Evolutionary conservation across 345 rosid species (phyloP), one percentile per base, ranked within the genome.

Genomic region (Lepidium didymum): DNA sequence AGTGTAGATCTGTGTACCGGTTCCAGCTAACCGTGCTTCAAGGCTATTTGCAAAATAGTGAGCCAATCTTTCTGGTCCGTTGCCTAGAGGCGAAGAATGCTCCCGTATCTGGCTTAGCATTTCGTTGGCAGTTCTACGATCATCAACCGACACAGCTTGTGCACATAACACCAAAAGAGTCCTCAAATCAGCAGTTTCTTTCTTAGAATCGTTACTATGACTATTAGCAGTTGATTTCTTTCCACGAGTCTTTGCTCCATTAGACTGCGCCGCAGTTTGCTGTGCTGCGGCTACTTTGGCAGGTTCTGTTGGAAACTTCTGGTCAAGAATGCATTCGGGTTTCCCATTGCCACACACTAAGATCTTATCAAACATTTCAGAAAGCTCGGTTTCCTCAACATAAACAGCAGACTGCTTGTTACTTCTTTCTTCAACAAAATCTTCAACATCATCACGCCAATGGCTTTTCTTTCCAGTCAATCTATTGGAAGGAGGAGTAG

Each of bases 31-130:
- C 13, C 97, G 91, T 13, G 96, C 91, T 74, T 89, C 96, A 2
- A 91, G 94, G 31, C 85, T 87, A 57, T 83, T 82, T 12, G 94
- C 94, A 54, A 91, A 91, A 69, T 67, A 82, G 67, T 91, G 89
- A 43, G 97, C 97, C 73, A 91, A 10, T 33, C 97, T 74, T 79
- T 91, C 96, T 19, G 84, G 65, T 0, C 92, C 94, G 23, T 84
- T 85, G 15, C 97, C 96, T 16, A 60, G 51, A 36, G 86, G 82
- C 4, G 90, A 91, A 36, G 96, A 81, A 71, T 89, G 81, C 75
- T 82, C 77, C 74, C 92, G 67, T 53, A 91, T 84, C 85, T 85
- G 90, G 76, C 83, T 89, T 67, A 91, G 69, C 16, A 81, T 76
- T 51, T 89, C 94, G 45, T 72, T 64, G 41, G 94, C 90, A 36